phyloP scores from a whole-genome alignment of 805 yeast genomes.

The Kazachstania bromeliacearum region DNA sequence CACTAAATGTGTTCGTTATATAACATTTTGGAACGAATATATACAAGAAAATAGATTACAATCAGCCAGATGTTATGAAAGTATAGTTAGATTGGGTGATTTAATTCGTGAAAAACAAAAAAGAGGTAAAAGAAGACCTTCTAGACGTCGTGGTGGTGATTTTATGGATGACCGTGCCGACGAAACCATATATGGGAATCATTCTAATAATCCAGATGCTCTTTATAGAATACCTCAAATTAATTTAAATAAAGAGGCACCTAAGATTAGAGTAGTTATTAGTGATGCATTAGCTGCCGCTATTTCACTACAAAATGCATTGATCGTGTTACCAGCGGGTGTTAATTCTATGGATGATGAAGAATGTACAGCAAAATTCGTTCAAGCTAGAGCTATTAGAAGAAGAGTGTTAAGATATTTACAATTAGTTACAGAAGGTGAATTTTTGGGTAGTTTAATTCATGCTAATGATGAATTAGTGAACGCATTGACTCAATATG shows the following conservation, averaged over 20 bases:
- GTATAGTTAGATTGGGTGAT: not conserved
- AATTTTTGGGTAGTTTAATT: slow-evolving; percentile 76
- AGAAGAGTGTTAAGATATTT: slow-evolving; percentile 71
- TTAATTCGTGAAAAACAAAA: not conserved
- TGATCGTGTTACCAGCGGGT: slow-evolving; percentile 37
- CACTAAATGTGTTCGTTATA: slow-evolving; percentile 36
- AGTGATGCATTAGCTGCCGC: slow-evolving; percentile 72
- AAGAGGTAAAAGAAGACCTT: not conserved
- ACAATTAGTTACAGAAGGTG: slow-evolving; percentile 78
- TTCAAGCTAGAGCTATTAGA: slow-evolving; percentile 65
- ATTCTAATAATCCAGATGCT: slow-evolving; percentile 14
- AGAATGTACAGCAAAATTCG: slow-evolving; percentile 55
- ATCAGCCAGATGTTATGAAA: not conserved
- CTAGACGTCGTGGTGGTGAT: slow-evolving; percentile 38
- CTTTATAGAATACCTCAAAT: slow-evolving; percentile 55
- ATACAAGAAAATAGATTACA: slow-evolving; percentile 18
- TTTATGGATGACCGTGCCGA: slow-evolving; percentile 49
- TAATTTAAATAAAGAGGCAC: slow-evolving; percentile 59
- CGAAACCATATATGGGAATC: slow-evolving; percentile 27
- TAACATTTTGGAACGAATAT: slow-evolving; percentile 59
- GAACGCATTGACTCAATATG: slow-evolving; percentile 57
- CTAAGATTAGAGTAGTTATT: slow-evolving; percentile 56
- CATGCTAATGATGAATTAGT: slow-evolving; percentile 89
- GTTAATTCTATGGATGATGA: slow-evolving; percentile 55
- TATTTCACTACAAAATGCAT: slow-evolving; percentile 54